Base-by-base conservation (phyloP, 192 early-diverging fungal genomes). In the Linnemannia schmuckeri region DNA sequence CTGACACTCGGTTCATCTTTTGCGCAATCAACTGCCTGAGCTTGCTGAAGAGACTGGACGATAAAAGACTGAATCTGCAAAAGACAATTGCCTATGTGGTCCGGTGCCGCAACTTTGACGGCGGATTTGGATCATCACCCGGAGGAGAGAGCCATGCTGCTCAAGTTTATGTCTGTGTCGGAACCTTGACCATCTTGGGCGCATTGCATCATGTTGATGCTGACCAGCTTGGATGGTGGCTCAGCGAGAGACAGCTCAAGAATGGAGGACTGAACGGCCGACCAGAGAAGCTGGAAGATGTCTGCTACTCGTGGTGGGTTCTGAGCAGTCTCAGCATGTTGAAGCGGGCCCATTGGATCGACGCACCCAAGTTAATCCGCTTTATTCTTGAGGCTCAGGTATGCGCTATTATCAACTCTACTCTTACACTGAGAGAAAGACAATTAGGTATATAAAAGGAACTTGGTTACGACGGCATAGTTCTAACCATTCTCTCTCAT, bases 251-350 rank as follows among this genome's bases (percentile, higher is more conserved):
- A 68, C 98, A 99, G 89, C 89, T 99, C 27, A 92, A 90, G 78
- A 95, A 93, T 38, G 98, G 98, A 38, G 98, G 98, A 18, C 88
- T 99, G 69, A 99, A 99, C 85, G 98, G 98, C 1, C 92, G 98
- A 37, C 98, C 98, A 3, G 96, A 99, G 88, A 99, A 99, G 88
- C 89, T 98, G 27, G 96, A 96, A 73, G 98, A 99, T 85, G 97
- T 96, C 5, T 99, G 98, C 82, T 99, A 99, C 84, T 98, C 98
- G 44, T 99, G 98, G 98, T 99, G 98, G 98, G 97, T 98, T 0
- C 83, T 98, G 55, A 97, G 97, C 17, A 93, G 96, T 42, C 90
- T 99, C 4, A 89, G 94, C 35, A 96, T 98, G 33, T 80, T 99
- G 70, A 94, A 92, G 27, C 88, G 95, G 2, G 54, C 93, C 0